A percentile compares a stretch with the other conserved stretches of the same genome.
Conservation (phyloP, 2,329 filamentous ascomycete species). For the Escovopsis sp. region DNA sequence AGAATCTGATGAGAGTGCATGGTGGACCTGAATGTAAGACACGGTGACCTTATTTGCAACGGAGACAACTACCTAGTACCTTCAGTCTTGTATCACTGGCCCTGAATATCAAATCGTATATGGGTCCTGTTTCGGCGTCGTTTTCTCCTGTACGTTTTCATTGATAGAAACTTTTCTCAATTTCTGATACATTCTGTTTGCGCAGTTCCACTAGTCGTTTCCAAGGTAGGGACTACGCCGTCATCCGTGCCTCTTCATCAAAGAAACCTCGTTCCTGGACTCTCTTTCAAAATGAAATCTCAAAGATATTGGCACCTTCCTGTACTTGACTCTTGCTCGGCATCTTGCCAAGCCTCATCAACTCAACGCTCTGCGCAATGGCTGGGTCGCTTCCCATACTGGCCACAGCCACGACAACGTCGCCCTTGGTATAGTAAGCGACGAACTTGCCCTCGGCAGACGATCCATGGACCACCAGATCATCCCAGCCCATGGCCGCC, state of each 20-base stretch:
- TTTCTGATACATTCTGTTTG: too few species aligned
- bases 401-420: slow-evolving; percentile 77
- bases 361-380: slow-evolving; percentile 66
- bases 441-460: slow-evolving; percentile 67
- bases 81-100: too few species aligned
- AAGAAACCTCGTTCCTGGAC: too few species aligned
- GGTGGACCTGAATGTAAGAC: background rate
- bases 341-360: slow-evolving; percentile 77
- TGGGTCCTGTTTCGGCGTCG: too few species aligned
- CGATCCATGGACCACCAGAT: slow-evolving; percentile 64
- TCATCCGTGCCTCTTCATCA: too few species aligned
- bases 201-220: too few species aligned
- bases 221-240: too few species aligned
- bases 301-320: slow-evolving; percentile 34
- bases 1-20: background rate
- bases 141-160: too few species aligned
- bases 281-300: background rate
- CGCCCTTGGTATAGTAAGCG: slow-evolving; percentile 76
- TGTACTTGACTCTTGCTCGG: slow-evolving; percentile 62
- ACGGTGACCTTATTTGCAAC: background rate
- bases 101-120: too few species aligned
- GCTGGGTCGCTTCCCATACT: slow-evolving; percentile 83
- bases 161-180: too few species aligned
- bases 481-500: slow-evolving; percentile 57
- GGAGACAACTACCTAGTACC: too few species aligned